Base-by-base conservation (phyloP, 2,329 filamentous ascomycete species). In the Dactylonectria macrodidyma region DNA sequence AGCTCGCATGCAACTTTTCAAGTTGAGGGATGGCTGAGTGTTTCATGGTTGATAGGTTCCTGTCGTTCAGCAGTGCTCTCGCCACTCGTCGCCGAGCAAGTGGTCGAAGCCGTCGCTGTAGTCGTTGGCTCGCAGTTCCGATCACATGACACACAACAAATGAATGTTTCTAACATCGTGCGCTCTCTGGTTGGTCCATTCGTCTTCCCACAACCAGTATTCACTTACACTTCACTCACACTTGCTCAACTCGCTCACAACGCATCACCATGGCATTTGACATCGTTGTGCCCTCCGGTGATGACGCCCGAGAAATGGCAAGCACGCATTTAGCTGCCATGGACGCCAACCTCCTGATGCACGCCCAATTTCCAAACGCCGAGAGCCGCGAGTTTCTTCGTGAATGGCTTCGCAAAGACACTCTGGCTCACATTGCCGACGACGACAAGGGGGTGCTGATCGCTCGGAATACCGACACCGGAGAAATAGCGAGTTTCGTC, bases 251-350 rank as follows among this genome's bases (percentile, higher is more conserved):
- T 47, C 26, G 24, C 34, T 61, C 34, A 8, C 24, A 24, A 10
- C 10, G n/a, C 22, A 9, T 54, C n/a, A 66, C 11, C n/a, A 80
- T 80, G 78, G 16, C 59, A 7, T 77, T 80, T 65, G 66, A 73
- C 44, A 73, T 80, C 11, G 48, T 65, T 22, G 65, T 75, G 9
- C 78, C 78, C 22, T 72, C 73, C 5, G 70, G 71, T 44, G 62
- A 69, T 11, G 76, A 79, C 19, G 75, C 74, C 16, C 47, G 67
- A 6, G 70, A 68, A 19, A 62, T 79, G 34, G 73, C 77, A 8
- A 71, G 70, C 47, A 78, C 82, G 59, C 82, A 84, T 67, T 68
- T 84, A 16, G 68, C 72, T 9, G 80, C 82, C 52, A 84, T 83
- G 82, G 75, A 80, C 52, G 66, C 72, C 44, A 83, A 84, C 69